Base-by-base conservation (phyloP, 768 basidiomycete genomes). In the Lactifluus pinguis region DNA sequence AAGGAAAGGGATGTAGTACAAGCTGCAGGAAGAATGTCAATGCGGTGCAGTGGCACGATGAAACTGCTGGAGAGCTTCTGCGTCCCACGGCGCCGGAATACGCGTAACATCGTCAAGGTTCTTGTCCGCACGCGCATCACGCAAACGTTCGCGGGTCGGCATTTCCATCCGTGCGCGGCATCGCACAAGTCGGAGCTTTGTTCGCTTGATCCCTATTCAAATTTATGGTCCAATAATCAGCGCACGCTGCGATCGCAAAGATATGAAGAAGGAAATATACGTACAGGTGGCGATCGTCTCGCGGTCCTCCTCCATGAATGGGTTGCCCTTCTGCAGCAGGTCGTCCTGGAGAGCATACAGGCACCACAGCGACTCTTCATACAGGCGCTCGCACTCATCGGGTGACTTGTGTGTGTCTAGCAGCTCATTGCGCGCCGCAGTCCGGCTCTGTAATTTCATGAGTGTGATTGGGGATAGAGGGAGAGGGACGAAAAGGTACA, bases 291-390 rank as follows among this genome's bases (percentile, higher is more conserved):
- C 80, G 51, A 92, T 89, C 5, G 87, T 90, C 44, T 82, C 80
- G 34, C 85, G 80, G 67, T 92, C 91, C 66, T 92, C 89, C 54
- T 89, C 88, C 80, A 85, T 80, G 72, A 86, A 92, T 2, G 91
- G 89, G 69, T 91, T 92, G 14, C 85, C 88, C 9, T 79, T 82
- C 71, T 92, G 87, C 62, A 89, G 70, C 1, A 92, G 77, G 68
- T 95, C 89, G 69, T 98, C 97, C 70, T 94, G 87, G 8, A 98
- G 77, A 0, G 93, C 89, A 65, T 94, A 91, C 34, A 98, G 77
- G 70, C 94, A 89, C 92, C 93, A 97, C 8, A 98, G 72, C 0
- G 92, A 92, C 67, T 92, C 92, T 68, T 98, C 95, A 73, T 98
- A 99, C 41, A 95, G 77, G 71, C 87, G 89, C 76, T 97, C 92